Evolutionary conservation across 75 land plant species (phyloP).

Genomic region (Gnetum montanum): DNA sequence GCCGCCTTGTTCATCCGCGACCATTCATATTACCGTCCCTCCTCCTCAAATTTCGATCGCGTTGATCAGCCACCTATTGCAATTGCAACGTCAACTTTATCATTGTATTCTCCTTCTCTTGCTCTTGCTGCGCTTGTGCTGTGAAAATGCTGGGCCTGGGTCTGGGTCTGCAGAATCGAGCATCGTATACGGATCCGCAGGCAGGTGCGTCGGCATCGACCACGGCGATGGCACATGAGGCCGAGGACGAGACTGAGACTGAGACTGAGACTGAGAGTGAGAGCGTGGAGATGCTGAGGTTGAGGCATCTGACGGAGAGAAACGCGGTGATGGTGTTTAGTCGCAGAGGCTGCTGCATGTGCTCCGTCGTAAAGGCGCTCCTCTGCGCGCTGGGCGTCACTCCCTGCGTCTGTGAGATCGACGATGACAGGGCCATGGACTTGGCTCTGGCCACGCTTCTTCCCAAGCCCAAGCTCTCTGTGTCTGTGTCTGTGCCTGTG

Average conservation of each 20-base stretch:
- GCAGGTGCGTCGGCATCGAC: too few species aligned
- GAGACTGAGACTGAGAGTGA: too few species aligned
- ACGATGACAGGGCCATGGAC: constrained; percentile 6
- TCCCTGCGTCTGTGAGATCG: constrained; percentile 19
- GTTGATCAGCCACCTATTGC: too few species aligned
- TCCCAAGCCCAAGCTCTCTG: constrained; percentile 14
- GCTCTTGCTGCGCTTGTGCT: too few species aligned
- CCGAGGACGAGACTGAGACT: neutral
- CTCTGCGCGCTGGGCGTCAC: constrained; percentile 22
- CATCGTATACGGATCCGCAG: too few species aligned
- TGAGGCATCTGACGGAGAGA: constrained; percentile 3
- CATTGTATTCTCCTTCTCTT: too few species aligned
- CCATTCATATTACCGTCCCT: too few species aligned
- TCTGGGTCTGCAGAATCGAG: too few species aligned
- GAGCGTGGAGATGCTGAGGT: neutral
- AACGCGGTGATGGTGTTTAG: constrained; percentile 27
- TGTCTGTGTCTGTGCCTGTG: neutral
- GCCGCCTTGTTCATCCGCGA: too few species aligned
- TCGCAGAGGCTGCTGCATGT: constrained; percentile 28
- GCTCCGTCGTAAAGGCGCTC: constrained; percentile 24
- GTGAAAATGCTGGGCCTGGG: too few species aligned
- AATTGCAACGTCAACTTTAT: too few species aligned
- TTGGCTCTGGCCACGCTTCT: neutral
- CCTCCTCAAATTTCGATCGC: too few species aligned
- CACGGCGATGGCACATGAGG: neutral